Evolutionary conservation across 768 basidiomycete genomes (phyloP).

Genomic region (Leccinellum albellum): DNA sequence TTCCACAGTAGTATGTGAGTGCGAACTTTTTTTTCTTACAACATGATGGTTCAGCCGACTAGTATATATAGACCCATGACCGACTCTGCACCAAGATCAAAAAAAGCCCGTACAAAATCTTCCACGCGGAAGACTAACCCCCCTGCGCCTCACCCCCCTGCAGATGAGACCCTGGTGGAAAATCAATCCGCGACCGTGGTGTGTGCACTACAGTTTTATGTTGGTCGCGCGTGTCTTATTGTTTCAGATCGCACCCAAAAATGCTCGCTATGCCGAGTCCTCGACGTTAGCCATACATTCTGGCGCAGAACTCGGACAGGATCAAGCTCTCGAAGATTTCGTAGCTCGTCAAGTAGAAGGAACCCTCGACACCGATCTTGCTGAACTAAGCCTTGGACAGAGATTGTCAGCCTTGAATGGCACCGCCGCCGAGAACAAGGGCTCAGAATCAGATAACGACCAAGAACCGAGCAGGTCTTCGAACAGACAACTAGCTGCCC

Average conservation of each 20-base stretch:
- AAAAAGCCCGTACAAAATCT: slow-evolving; percentile 54
- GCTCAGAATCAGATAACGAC: slow-evolving; percentile 44
- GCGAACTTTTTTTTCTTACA: background rate
- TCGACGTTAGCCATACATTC: slow-evolving; percentile 59
- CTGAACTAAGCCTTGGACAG: slow-evolving; percentile 90
- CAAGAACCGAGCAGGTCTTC: slow-evolving; percentile 36
- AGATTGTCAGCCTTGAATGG: slow-evolving; percentile 74
- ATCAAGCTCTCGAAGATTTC: slow-evolving; percentile 48
- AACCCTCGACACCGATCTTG: slow-evolving; percentile 75
- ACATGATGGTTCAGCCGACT: background rate
- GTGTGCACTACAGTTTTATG: background rate
- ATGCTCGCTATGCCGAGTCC: slow-evolving; percentile 63
- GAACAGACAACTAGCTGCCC: slow-evolving; percentile 24
- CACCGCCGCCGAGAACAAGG: slow-evolving; percentile 34
- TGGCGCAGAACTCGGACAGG: slow-evolving; percentile 64
- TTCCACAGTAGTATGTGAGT: background rate
- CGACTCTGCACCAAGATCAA: slow-evolving; percentile 46
- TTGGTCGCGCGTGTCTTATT: slow-evolving; percentile 16
- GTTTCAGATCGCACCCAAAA: slow-evolving; percentile 42
- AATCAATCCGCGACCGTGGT: slow-evolving; percentile 17
- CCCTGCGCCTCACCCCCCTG: background rate
- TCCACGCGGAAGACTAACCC: slow-evolving; percentile 20
- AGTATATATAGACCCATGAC: slow-evolving; percentile 22
- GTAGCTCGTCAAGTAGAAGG: slow-evolving; percentile 56
- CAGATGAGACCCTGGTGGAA: slow-evolving; percentile 26